Conservation (phyloP, 2,329 filamentous ascomycete species). For the Diaporthe destruens region DNA sequence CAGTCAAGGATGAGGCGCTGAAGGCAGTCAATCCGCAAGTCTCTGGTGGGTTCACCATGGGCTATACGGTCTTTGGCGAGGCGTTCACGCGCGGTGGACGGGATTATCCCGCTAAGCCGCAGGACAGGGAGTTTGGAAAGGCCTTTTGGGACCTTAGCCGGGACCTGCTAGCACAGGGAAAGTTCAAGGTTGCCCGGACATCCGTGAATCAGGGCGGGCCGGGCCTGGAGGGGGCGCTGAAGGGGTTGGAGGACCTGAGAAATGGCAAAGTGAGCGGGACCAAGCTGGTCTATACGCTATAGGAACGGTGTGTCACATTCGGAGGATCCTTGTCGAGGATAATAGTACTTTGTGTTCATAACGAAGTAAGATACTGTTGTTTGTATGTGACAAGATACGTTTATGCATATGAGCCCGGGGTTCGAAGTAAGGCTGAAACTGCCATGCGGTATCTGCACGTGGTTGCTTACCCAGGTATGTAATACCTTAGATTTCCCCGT, state of each 20-base stretch:
- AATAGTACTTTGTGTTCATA: background rate
- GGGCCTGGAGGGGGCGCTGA: conserved; percentile 50
- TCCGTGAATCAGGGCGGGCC: conserved; percentile 47
- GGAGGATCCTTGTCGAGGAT: too few species aligned
- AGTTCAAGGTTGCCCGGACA: conserved; percentile 50
- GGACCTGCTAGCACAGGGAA: conserved; percentile 50
- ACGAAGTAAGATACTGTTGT: background rate
- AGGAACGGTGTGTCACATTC: background rate
- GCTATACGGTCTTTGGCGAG: conserved; percentile 52
- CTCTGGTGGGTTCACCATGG: conserved; percentile 45
- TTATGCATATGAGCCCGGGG: too few species aligned
- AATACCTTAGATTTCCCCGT: too few species aligned
- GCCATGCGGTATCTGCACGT: background rate
- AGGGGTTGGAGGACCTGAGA: conserved; percentile 50
- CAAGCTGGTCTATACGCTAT: conserved; percentile 56
- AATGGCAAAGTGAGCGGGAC: conserved; percentile 52
- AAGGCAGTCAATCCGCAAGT: conserved; percentile 55
- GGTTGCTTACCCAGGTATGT: too few species aligned
- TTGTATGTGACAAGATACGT: background rate
- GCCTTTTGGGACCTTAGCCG: conserved; percentile 51
- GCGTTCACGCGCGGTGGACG: conserved; percentile 38
- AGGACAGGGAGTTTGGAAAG: conserved; percentile 51
- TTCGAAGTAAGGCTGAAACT: background rate
- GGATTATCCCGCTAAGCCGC: conserved; percentile 40
- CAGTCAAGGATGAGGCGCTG: conserved; percentile 43